A percentile compares a stretch with the other conserved stretches of the same genome.
These are phyloP conservation scores for Solanum paucissectum DNA, from an alignment of 257 asterid genomes.

Conservation along the genomic window DNA sequence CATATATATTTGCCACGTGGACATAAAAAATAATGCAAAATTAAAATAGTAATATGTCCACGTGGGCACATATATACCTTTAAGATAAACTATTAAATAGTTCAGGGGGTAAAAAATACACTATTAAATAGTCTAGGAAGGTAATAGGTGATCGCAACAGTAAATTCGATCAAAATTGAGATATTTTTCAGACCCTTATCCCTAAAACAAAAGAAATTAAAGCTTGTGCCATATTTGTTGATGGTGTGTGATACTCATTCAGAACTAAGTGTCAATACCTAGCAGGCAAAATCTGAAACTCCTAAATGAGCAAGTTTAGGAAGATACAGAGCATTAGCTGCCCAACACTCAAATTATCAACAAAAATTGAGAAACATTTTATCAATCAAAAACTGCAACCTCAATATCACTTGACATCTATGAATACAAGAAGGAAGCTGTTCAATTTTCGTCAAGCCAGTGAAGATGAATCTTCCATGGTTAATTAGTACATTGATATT, in stretches of 20 bases:
- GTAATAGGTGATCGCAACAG: no score
- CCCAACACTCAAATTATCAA: not conserved
- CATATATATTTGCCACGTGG: no score
- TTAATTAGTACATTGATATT: not conserved
- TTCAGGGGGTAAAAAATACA: no score
- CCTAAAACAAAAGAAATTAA: not conserved
- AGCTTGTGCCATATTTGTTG: not conserved
- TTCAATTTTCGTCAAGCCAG: not conserved
- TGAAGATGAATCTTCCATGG: not conserved
- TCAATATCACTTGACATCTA: not conserved
- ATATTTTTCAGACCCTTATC: no score
- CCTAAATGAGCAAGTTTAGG: not conserved
- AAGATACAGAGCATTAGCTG: not conserved
- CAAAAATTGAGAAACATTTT: not conserved
- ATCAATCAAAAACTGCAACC: not conserved
- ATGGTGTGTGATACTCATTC: no score
- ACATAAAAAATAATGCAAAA: no score
- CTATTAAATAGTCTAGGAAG: no score
- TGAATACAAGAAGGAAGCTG: not conserved
- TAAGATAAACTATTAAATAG: no score
- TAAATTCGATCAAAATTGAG: no score
- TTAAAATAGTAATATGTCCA: no score
- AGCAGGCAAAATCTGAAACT: not conserved
- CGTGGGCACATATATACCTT: no score
- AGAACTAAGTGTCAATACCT: not conserved